phyloP scores from a whole-genome alignment of 176 grass and related monocot genomes.

The Ensete glaucum region DNA sequence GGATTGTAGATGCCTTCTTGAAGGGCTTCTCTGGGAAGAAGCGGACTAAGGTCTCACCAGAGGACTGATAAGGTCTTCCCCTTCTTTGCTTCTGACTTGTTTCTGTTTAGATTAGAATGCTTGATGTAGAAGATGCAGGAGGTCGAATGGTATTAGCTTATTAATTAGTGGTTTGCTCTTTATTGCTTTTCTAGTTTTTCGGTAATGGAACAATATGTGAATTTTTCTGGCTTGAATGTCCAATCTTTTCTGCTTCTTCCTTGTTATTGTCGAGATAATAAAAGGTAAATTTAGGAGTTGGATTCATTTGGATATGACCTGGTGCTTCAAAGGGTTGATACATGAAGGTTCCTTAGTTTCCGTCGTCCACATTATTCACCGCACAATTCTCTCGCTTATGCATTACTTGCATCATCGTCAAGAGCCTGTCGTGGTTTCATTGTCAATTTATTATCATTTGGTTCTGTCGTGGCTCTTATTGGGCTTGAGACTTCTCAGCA shows the following conservation, averaged over 20 bases:
- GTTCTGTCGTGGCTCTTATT: background rate
- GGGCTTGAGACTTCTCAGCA: background rate
- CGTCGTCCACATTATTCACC: background rate
- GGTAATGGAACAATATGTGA: constrained; percentile 5
- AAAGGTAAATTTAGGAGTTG: background rate
- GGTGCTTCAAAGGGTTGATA: background rate
- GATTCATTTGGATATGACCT: background rate
- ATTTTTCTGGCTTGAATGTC: background rate
- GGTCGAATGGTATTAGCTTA: background rate
- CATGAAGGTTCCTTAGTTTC: background rate
- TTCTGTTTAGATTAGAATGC: constrained; percentile 12
- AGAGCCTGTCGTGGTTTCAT: background rate
- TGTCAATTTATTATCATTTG: background rate
- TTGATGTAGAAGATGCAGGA: background rate
- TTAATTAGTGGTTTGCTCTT: background rate
- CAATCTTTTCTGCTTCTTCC: background rate
- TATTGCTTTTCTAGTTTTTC: background rate
- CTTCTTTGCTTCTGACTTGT: constrained; percentile 7
- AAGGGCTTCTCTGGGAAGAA: constrained; percentile 53
- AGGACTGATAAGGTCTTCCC: constrained; percentile 40
- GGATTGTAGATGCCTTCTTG: constrained; percentile 54
- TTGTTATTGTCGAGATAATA: background rate
- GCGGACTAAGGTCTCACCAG: constrained; percentile 35
- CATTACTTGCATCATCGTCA: background rate
- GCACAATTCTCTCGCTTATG: background rate